Evolutionary conservation across 2,329 filamentous ascomycete species (phyloP).

Genomic region (Colletotrichum lentis): DNA sequence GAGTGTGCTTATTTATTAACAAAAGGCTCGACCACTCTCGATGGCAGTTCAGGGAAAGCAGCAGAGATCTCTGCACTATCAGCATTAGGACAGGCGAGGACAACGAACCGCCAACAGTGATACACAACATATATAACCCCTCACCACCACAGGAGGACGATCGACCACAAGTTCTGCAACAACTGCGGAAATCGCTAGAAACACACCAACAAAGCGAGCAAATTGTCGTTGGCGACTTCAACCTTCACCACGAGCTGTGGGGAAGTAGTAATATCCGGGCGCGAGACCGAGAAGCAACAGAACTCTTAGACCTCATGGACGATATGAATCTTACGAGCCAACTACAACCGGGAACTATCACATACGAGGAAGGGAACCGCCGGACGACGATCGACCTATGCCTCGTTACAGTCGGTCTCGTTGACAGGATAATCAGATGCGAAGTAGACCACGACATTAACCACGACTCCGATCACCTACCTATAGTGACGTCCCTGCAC

Average conservation of each 20-base stretch:
- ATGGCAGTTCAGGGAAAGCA: constrained; percentile 10
- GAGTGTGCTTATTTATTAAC: constrained; percentile 17
- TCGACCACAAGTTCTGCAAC: neutral
- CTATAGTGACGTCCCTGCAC: constrained; percentile 3
- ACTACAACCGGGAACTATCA: constrained; percentile 2
- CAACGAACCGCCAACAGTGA: neutral
- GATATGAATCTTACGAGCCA: neutral
- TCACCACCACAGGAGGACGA: neutral
- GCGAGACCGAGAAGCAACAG: neutral
- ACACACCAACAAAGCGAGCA: neutral
- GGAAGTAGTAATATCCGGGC: constrained; percentile 1
- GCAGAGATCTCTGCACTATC: constrained; percentile 15
- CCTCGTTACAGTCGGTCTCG: neutral
- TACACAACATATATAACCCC: constrained; percentile 9
- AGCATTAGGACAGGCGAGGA: neutral
- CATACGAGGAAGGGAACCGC: neutral
- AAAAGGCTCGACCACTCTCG: constrained; percentile 13
- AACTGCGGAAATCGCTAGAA: constrained; percentile 1
- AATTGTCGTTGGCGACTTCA: constrained; percentile 9
- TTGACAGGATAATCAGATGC: constrained; percentile 11
- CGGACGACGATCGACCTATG: neutral
- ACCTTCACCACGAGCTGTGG: constrained; percentile 14
- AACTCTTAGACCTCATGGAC: constrained; percentile 8
- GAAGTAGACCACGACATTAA: constrained; percentile 1
- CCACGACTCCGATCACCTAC: constrained; percentile 8